These are phyloP conservation scores for Blastocystis sp. DNA, from an alignment of 352 stramenopile species.

Conservation along the genomic window DNA sequence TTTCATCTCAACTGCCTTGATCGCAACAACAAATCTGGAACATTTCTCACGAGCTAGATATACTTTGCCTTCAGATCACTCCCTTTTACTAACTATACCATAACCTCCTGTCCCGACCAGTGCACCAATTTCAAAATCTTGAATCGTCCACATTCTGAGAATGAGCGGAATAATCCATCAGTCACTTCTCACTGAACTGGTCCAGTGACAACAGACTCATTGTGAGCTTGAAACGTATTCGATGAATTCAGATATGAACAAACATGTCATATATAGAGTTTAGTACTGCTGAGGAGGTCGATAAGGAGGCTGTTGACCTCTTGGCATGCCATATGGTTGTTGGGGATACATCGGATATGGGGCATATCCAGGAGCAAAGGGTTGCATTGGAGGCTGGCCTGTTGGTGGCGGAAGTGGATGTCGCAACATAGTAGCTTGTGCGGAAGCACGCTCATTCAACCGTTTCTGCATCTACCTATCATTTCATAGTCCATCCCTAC, in stretches of 20 bases:
- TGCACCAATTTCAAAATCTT: constrained; percentile 57
- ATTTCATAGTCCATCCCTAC: not conserved
- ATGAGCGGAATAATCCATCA: not conserved
- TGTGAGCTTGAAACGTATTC: not conserved
- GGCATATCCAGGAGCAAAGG: not conserved
- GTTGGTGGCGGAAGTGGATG: not conserved
- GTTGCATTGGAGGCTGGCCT: not conserved
- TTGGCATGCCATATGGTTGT: not conserved
- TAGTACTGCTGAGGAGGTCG: not conserved
- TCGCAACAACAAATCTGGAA: constrained; percentile 34
- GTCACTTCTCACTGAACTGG: not conserved
- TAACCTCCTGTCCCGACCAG: constrained; percentile 14
- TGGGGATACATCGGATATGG: not conserved
- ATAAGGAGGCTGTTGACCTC: not conserved
- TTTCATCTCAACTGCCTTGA: constrained; percentile 43
- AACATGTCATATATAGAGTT: too few species aligned
- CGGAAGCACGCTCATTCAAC: not conserved
- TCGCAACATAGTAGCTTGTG: not conserved
- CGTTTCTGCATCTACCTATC: not conserved
- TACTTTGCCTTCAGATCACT: constrained; percentile 3
- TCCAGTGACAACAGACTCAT: not conserved
- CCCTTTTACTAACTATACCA: not conserved
- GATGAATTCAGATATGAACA: too few species aligned
- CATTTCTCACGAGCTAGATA: constrained; percentile 27
- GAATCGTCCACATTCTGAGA: constrained; percentile 30